Evolutionary conservation across 2,329 filamentous ascomycete genomes (phyloP).

Genomic region (Exophiala sp.): DNA sequence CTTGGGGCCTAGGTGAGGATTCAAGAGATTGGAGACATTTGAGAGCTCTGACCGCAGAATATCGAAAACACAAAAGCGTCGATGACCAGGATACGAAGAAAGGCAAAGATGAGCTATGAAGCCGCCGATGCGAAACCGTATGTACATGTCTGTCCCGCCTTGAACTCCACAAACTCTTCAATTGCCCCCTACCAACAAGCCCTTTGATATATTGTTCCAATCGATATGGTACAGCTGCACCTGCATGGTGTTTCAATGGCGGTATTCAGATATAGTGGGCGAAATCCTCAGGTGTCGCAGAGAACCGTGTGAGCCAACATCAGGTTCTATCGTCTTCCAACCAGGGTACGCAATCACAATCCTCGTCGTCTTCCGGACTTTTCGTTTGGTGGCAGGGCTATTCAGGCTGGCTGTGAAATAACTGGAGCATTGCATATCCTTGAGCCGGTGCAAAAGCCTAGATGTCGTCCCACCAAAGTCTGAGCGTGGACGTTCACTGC

Average conservation of each 20-base stretch:
- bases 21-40: not conserved
- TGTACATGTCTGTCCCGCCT: too few relatives aligned
- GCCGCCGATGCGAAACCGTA: not conserved
- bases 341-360: not conserved
- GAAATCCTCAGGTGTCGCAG: not conserved
- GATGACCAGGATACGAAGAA: not conserved
- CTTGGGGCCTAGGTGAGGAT: constrained; percentile 69
- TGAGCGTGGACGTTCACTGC: not conserved
- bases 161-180: too few relatives aligned
- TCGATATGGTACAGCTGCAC: too few relatives aligned
- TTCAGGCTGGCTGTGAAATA: too few relatives aligned
- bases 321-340: not conserved
- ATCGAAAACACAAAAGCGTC: not conserved
- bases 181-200: too few relatives aligned
- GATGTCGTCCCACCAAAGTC: too few relatives aligned
- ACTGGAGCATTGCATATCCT: too few relatives aligned
- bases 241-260: too few relatives aligned
- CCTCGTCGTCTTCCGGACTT: not conserved
- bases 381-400: not conserved
- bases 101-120: not conserved
- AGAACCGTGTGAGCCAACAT: not conserved
- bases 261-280: too few relatives aligned
- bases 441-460: too few relatives aligned
- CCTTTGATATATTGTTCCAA: too few relatives aligned
- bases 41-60: not conserved